These are phyloP conservation scores for Pyrus hybrid DNA, from an alignment of 331 rosid genomes.

Conservation along the genomic window DNA sequence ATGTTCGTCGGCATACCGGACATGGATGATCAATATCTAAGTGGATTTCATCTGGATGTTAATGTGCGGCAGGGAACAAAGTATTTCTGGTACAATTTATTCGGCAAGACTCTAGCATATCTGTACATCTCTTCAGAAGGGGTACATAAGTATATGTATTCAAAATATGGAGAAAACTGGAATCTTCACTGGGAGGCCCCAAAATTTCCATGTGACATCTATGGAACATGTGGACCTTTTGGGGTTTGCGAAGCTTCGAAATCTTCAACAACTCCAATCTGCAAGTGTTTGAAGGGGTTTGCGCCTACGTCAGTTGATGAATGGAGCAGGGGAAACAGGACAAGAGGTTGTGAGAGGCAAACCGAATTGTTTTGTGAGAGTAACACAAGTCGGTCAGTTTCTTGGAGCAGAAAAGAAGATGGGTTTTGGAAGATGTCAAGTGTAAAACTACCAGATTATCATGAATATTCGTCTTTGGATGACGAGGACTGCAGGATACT, in stretches of 20 bases:
- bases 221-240: conserved; percentile 14
- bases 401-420: not conserved
- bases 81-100: not conserved
- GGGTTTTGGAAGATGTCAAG: conserved; percentile 1
- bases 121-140: not conserved
- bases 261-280: not conserved
- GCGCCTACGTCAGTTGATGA: not conserved
- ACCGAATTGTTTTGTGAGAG: not conserved
- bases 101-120: not conserved
- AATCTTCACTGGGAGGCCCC: not conserved
- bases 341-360: conserved; percentile 10
- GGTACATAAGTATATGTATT: not conserved
- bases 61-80: not conserved
- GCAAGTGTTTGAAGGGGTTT: conserved; percentile 19
- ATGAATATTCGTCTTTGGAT: not conserved
- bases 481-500: not conserved
- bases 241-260: conserved; percentile 1
- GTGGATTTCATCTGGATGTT: not conserved
- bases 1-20: conserved; percentile 5
- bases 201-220: not conserved
- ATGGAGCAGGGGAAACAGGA: conserved; percentile 10
- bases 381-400: not conserved
- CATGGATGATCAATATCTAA: not conserved
- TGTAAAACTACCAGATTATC: conserved; percentile 15
- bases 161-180: not conserved